Base-by-base conservation (phyloP, 2,329 filamentous ascomycete species). In the Colletotrichum lini region DNA sequence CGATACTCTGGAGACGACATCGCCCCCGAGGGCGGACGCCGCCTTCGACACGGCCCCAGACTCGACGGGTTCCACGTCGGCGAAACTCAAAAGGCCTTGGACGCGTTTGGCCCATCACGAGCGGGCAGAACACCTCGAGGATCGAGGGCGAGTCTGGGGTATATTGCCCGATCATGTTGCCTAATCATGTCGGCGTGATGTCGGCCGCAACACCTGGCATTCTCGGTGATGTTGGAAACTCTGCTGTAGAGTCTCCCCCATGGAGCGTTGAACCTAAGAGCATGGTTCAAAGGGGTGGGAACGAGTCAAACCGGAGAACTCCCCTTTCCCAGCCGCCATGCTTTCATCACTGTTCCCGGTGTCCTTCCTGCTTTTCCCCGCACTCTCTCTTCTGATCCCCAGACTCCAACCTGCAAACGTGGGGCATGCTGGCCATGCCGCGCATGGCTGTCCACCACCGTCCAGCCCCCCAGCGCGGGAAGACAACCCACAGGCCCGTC, bases 41-140 rank as follows among this genome's bases (percentile, higher is more conserved):
- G 16, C 44, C 42, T 50, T 13, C 44, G 40, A 64, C 42, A 21
- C 18, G 10, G 50, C 30, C 54, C 47, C 47, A 59, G 62, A 60
- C 67, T 65, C 9, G 40, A 26, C 44, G 30, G 45, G 52, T 52
- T 69, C 45, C 60, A 65, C 13, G 38, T 66, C 54, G 23, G 21
- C n/a, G 38, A 70, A 54, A 56, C 53, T 42, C 53, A 23, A 54
- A 66, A 64, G 30, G 9, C 30, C 30, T 35, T 35, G 30, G 30
- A 1, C 8, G 47, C 30, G 15, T n/a, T 18, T n/a, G 45, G 38
- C 44, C 5, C 35, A 45, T 65, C 35, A 65, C 44, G 52, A 45
- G 59, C n/a, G n/a, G 30, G 30, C 30, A 56, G 64, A n/a, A n/a
- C n/a, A n/a, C n/a, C n/a, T n/a, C n/a, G n/a, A n/a, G n/a, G n/a